A percentile compares a stretch with the other conserved stretches of the same genome.
Conservation (phyloP, 352 stramenopile genomes). For the Phytophthora constricta region DNA sequence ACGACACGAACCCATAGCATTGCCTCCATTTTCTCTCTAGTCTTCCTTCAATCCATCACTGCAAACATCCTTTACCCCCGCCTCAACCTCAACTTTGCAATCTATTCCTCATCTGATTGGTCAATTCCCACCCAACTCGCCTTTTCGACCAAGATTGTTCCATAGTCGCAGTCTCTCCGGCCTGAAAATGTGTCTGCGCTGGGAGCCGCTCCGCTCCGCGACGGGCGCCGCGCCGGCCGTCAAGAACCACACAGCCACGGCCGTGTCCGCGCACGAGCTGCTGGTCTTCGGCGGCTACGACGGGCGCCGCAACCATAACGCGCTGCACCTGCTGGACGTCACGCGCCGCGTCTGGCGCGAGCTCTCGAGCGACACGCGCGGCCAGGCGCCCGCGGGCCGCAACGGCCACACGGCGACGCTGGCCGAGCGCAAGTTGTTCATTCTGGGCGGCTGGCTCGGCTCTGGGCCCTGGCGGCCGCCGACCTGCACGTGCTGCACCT, state of each 20-base stretch:
- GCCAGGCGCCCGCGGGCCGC: conserved; percentile 76
- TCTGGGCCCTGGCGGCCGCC: conserved; percentile 91
- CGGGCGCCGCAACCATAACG: conserved; percentile 94
- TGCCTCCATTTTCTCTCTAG: no score
- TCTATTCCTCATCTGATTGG: no score
- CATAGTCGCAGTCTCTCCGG: no score
- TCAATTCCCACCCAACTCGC: no score
- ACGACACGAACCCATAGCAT: no score
- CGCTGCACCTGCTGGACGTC: conserved; percentile 90
- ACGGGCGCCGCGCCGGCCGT: conserved; percentile 63
- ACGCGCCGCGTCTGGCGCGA: conserved; percentile 76
- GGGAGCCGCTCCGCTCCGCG: conserved; percentile 55
- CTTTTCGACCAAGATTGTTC: no score
- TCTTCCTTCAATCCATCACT: no score
- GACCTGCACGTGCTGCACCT: conserved; percentile 94
- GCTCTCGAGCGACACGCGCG: conserved; percentile 49
- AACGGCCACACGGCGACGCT: conserved; percentile 97
- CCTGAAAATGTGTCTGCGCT: conserved; percentile 75
- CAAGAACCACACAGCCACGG: conserved; percentile 89
- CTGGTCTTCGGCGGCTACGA: conserved; percentile 96
- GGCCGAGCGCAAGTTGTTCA: conserved; percentile 89
- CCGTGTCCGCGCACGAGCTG: conserved; percentile 60
- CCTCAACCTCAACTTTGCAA: no score
- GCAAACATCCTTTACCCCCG: no score
- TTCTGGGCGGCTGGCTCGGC: conserved; percentile 96